Base-by-base conservation (phyloP, 345 rosid genomes). In the Lepidium aucheri region DNA sequence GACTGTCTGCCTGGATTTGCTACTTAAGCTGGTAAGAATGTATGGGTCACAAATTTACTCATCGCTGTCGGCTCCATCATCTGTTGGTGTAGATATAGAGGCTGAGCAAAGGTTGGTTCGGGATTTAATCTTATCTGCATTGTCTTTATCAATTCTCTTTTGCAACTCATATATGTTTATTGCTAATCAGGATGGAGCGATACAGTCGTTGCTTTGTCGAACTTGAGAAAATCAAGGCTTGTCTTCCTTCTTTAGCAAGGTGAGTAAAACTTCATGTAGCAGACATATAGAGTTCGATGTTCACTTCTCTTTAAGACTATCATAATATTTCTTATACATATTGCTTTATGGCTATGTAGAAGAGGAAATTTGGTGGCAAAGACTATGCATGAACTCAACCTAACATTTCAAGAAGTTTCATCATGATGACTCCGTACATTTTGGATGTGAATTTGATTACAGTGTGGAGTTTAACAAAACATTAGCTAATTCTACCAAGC, bases 1-100 rank as follows among this genome's bases (percentile, higher is more conserved):
- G 80, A 82, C 83, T 76, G 77, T 89, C 76, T 85, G 84, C 53
- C 68, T 95, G 74, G 96, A 91, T 53, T 63, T 91, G 82, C 85
- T 95, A 73, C 90, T 95, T 43, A 95, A 86, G 85, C 83, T 95
- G 71, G 84, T 95, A 60, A 83, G 97, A 76, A 80, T 77, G 45
- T 95, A 83, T 67, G 96, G 97, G 52, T 78, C 86, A 11, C 74
- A 83, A 83, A 80, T 95, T 38, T 89, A 91, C 79, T 80, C 96
- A 20, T 81, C 95, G 9, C 49, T 91, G 26, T 91, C 90, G 3
- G 91, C 97, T 69, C 80, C 95, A 40, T 63, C 87, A 59, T 76
- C 96, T 47, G 93, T 91, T 68, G 99, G 99, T 51, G 90, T 95
- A 61, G 97, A 95, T 76, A 87, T 95, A 53, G 99, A 95, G 83